Percentiles rank a stretch among this genome's conserved stretches.
These are phyloP conservation scores for Hypoxylon fuscum DNA, from an alignment of 495 filamentous ascomycete genomes.

Conservation along the genomic window DNA sequence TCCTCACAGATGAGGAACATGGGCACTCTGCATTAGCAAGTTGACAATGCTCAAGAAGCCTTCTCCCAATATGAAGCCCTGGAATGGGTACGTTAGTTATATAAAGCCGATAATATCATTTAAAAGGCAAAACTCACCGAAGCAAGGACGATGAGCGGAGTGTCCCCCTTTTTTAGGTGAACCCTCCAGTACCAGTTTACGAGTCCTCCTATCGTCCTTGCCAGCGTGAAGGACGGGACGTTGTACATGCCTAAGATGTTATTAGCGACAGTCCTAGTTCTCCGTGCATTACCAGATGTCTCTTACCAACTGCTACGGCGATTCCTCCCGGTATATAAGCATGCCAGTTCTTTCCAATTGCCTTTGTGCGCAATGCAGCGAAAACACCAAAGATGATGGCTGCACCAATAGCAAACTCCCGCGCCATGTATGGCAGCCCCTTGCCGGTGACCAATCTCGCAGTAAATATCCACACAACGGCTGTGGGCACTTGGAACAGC, in stretches of 20 bases:
- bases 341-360: conserved; percentile 58
- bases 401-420: conserved; percentile 76
- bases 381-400: conserved; percentile 73
- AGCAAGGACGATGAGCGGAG: conserved; percentile 64
- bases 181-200: conserved; percentile 83
- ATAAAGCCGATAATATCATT: too few species aligned
- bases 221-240: conserved; percentile 92
- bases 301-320: conserved; percentile 85
- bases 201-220: conserved; percentile 84
- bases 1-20: conserved; percentile 76
- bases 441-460: conserved; percentile 93
- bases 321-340: conserved; percentile 87
- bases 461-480: conserved; percentile 96
- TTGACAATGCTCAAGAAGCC: conserved; percentile 94
- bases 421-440: conserved; percentile 83
- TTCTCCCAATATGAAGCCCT: conserved; percentile 92
- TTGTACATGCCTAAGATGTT: conserved; percentile 85
- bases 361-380: conserved; percentile 72
- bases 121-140: conserved; percentile 53
- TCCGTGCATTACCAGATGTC: conserved; percentile 1
- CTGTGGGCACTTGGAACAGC: conserved; percentile 92
- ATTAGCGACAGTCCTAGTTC: conserved; percentile 32
- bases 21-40: conserved; percentile 79
- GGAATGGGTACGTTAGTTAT: conserved; percentile 8
- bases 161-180: conserved; percentile 61